These are phyloP conservation scores for Pichia sp. DNA, from an alignment of 1,139 yeast species.

Conservation along the genomic window DNA sequence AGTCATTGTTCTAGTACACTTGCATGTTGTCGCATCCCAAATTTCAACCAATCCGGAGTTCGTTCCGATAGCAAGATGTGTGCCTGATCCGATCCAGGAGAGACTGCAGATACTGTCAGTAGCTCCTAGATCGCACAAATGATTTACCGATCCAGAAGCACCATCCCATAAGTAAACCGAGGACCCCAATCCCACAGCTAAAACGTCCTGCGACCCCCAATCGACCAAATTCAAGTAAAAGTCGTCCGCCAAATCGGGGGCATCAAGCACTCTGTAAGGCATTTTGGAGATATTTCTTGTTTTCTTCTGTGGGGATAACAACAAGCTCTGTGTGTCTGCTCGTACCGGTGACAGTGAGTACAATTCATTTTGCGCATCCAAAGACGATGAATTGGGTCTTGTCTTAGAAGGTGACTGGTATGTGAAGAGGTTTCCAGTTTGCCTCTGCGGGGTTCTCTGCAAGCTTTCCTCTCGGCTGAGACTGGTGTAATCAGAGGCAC, in stretches of 20 bases:
- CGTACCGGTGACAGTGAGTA: slow-evolving; percentile 86
- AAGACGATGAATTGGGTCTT: slow-evolving; percentile 52
- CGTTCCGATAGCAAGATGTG: slow-evolving; percentile 92
- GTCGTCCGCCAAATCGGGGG: slow-evolving; percentile 93
- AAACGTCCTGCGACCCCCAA: slow-evolving; percentile 88
- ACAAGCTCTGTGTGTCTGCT: slow-evolving; percentile 74
- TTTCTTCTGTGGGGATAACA: slow-evolving; percentile 78
- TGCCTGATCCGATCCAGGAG: slow-evolving; percentile 92
- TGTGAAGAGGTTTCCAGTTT: slow-evolving; percentile 58
- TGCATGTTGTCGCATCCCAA: slow-evolving; percentile 88
- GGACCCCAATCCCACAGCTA: slow-evolving; percentile 88
- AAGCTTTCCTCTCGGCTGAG: slow-evolving; percentile 19
- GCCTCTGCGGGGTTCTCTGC: slow-evolving; percentile 46
- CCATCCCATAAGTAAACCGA: slow-evolving; percentile 93
- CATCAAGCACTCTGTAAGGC: slow-evolving; percentile 91
- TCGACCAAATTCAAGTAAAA: slow-evolving; percentile 87
- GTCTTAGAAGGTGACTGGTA: slow-evolving; percentile 65
- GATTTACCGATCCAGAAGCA: slow-evolving; percentile 73
- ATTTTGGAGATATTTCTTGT: slow-evolving; percentile 76
- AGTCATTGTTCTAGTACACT: slow-evolving; percentile 84
- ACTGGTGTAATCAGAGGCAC: slow-evolving; percentile 25
- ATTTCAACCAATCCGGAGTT: slow-evolving; percentile 83
- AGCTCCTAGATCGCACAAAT: slow-evolving; percentile 63
- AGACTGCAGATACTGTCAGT: slow-evolving; percentile 74
- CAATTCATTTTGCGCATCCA: slow-evolving; percentile 65